Conservation (phyloP, 495 filamentous ascomycete genomes). For the Penicillium samsonianum region DNA sequence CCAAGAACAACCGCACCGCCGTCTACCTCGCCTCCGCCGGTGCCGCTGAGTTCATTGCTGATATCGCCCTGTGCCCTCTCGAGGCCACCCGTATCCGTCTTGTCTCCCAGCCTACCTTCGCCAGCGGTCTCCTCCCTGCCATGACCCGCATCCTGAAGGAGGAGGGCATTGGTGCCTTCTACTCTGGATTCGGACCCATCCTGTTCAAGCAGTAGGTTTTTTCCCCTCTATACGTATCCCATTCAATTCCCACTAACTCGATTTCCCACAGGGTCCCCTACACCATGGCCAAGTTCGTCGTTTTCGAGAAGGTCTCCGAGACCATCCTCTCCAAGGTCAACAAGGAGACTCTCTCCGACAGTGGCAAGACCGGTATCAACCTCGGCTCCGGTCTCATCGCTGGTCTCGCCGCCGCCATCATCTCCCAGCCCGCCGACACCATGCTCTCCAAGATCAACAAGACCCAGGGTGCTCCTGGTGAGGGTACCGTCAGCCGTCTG, state of each 20-base stretch:
- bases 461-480: conserved; percentile 93
- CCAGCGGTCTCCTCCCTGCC: conserved; percentile 75
- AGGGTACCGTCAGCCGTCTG: conserved; percentile 86
- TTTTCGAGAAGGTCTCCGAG: conserved; percentile 96
- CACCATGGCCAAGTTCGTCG: conserved; percentile 99
- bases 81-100: conserved; percentile 95
- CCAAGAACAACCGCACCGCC: conserved; percentile 81
- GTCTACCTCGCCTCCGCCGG: conserved; percentile 87
- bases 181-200: conserved; percentile 91
- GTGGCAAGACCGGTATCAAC: conserved; percentile 84
- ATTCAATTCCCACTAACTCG: conserved; percentile 10
- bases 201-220: conserved; percentile 87
- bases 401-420: conserved; percentile 94
- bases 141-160: conserved; percentile 82
- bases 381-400: conserved; percentile 93
- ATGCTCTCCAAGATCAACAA: conserved; percentile 99
- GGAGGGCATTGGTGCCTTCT: conserved; percentile 88
- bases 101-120: conserved; percentile 86
- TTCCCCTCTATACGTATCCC: neutral
- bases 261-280: conserved; percentile 76
- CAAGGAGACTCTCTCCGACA: conserved; percentile 74
- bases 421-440: conserved; percentile 98
- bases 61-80: conserved; percentile 90
- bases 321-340: conserved; percentile 67
- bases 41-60: conserved; percentile 87